Conservation (phyloP, 305 asterid genomes). For the Nicotiana rustica region DNA sequence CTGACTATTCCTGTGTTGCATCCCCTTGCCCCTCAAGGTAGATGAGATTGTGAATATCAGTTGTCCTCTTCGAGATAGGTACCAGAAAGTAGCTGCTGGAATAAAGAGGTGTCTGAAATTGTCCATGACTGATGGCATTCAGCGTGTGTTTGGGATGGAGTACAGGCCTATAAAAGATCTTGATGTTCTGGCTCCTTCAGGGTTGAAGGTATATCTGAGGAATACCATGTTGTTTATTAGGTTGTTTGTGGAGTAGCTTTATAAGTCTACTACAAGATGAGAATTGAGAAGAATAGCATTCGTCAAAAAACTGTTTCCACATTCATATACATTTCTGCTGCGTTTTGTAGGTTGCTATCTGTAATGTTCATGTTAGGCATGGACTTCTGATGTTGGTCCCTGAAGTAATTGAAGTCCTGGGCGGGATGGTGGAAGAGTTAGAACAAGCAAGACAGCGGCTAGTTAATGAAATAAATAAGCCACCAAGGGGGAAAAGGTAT, state of each 20-base stretch:
- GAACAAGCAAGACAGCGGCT: constrained; percentile 87
- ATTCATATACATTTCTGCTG: constrained; percentile 30
- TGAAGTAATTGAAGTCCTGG: constrained; percentile 79
- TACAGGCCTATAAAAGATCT: constrained; percentile 87
- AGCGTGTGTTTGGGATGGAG: constrained; percentile 94
- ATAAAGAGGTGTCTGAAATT: constrained; percentile 87
- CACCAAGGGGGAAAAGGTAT: constrained; percentile 93
- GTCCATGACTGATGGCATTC: constrained; percentile 94
- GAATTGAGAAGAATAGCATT: neutral
- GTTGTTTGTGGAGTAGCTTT: constrained; percentile 38
- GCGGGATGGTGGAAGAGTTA: constrained; percentile 85
- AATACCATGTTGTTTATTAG: constrained; percentile 9
- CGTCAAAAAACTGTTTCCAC: neutral
- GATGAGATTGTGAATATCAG: constrained; percentile 92
- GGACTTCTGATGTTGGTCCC: constrained; percentile 94
- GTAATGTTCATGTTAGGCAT: constrained; percentile 79
- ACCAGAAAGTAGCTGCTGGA: constrained; percentile 77
- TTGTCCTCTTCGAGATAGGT: constrained; percentile 79
- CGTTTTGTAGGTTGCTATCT: constrained; percentile 65
- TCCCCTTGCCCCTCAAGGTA: constrained; percentile 57
- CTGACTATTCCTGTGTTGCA: constrained; percentile 32
- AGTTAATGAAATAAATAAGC: constrained; percentile 84
- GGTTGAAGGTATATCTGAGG: constrained; percentile 69
- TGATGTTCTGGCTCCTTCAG: constrained; percentile 74
- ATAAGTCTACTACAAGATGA: neutral